Evolutionary conservation across 2,329 filamentous ascomycete genomes (phyloP), one percentile per base, ranked within the genome.

Genomic region (Beauveria sp.): DNA sequence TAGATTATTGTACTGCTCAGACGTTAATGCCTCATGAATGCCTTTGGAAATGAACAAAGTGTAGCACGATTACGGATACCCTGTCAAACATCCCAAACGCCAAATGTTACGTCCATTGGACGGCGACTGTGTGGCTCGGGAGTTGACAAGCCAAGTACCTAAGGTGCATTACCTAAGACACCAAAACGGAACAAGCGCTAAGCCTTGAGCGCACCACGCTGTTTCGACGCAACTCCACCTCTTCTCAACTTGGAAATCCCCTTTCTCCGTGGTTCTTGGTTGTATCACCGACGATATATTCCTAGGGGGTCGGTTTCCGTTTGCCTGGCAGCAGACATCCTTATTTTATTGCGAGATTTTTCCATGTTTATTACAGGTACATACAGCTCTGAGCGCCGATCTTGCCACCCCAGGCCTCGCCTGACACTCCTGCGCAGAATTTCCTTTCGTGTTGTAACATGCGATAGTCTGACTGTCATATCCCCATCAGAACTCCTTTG

Each of bases 401-500:
- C 38, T 26, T 51, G 55, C 30, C 43, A 30, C 3, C 45, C 26
- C 26, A 42, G 24, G 24, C 18, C 45, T 63, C 46, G 64, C 63
- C 67, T 71, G 64, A 71, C 66, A 34, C 30, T 26, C 26, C 38
- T 54, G 55, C 67, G 69, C 64, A 63, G 63, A 66, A 64, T 63
- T 63, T 55, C 67, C 66, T 62, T 67, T 66, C 63, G 26, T 58
- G 62, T 58, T 65, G 66, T 68, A 72, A 66, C 62, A 75, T 74
- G 73, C 70, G 65, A 67, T 71, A 72, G 66, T 66, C 63, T 66
- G 63, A 58, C 62, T 62, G 68, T 63, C 63, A 63, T 63, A 67
- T 71, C 67, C 63, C 65, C 66, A 70, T 70, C 68, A 64, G 71
- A 73, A 80, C 84, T 87, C 85, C 86, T 88, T 88, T 88, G 85